A percentile compares a stretch with the other conserved stretches of the same genome.
Evolutionary conservation across 352 stramenopile species (phyloP).

Genomic region (Globisporangium takayamanum): DNA sequence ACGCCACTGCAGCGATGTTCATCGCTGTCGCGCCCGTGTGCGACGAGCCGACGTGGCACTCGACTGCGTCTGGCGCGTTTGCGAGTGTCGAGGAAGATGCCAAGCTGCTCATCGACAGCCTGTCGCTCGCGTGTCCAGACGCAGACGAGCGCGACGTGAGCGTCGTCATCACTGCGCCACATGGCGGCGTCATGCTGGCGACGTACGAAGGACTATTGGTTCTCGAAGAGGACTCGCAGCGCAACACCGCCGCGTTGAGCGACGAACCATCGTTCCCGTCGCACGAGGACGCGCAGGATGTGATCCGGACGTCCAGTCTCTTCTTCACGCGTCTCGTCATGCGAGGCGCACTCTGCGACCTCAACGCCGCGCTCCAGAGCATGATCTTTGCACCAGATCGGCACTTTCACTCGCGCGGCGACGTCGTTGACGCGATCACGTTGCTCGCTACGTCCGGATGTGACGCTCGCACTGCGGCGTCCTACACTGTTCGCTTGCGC

Average conservation of each 20-base stretch:
- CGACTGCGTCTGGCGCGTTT: constrained; percentile 7
- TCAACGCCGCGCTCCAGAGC: constrained; percentile 42
- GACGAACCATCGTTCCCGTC: not conserved
- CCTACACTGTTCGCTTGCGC: constrained; percentile 15
- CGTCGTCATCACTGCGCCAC: constrained; percentile 24
- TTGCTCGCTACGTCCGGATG: constrained; percentile 6
- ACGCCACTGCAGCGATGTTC: constrained; percentile 16
- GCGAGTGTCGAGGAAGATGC: constrained; percentile 33
- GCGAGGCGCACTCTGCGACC: constrained; percentile 24
- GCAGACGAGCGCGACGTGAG: constrained; percentile 26
- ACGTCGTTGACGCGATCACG: constrained; percentile 28
- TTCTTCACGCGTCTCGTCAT: constrained; percentile 38
- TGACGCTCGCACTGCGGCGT: not conserved
- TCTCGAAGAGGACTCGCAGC: constrained; percentile 12
- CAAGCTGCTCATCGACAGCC: constrained; percentile 25
- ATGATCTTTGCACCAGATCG: constrained; percentile 47
- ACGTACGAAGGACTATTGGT: constrained; percentile 30
- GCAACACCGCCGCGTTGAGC: constrained; percentile 5
- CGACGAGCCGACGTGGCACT: constrained; percentile 36
- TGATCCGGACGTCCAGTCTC: constrained; percentile 20
- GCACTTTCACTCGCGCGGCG: constrained; percentile 44
- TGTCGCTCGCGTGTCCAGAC: constrained; percentile 31
- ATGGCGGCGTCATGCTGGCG: constrained; percentile 52
- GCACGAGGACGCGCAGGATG: constrained; percentile 4
- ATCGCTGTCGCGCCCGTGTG: constrained; percentile 49